Percentiles rank a stretch among this genome's conserved stretches.
Evolutionary conservation across 192 early-diverging fungal genomes (phyloP).

Genomic region (Entomortierella chlamydospora): DNA sequence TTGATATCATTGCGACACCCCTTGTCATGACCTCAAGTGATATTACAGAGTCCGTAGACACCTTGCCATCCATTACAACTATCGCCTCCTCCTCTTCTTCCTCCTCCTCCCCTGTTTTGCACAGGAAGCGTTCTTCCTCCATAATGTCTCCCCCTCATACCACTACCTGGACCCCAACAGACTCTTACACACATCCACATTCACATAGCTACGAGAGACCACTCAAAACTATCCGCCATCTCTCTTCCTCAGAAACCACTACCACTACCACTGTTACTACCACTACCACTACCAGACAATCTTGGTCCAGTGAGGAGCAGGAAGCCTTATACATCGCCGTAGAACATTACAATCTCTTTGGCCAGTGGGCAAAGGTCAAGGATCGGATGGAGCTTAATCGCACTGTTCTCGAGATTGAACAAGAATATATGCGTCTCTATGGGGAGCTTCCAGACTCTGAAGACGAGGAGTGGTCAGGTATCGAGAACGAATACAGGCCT

Average conservation of each 20-base stretch:
- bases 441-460: slow-evolving; percentile 39
- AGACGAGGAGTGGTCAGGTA: slow-evolving; percentile 9
- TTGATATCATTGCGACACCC: too few relatives aligned
- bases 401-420: slow-evolving; percentile 28
- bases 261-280: neutral
- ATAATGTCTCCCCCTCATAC: slow-evolving; percentile 40
- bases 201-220: slow-evolving; percentile 7
- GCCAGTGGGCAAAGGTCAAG: slow-evolving; percentile 34
- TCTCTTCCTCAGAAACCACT: slow-evolving; percentile 2
- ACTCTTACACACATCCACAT: neutral
- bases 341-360: slow-evolving; percentile 32
- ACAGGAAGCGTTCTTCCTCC: slow-evolving; percentile 31
- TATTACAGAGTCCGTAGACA: slow-evolving; percentile 24
- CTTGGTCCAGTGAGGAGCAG: slow-evolving; percentile 37
- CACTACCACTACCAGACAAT: neutral
- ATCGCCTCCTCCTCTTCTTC: slow-evolving; percentile 8
- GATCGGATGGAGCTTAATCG: slow-evolving; percentile 33
- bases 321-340: slow-evolving; percentile 49
- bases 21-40: slow-evolving; percentile 44
- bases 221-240: slow-evolving; percentile 5
- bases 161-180: slow-evolving; percentile 1
- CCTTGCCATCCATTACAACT: slow-evolving; percentile 8
- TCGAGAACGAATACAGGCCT: neutral
- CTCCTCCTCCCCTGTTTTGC: slow-evolving; percentile 1
- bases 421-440: slow-evolving; percentile 49